These are phyloP conservation scores for Cephaloascus albidus DNA, from an alignment of 805 yeast genomes.

Conservation along the genomic window DNA sequence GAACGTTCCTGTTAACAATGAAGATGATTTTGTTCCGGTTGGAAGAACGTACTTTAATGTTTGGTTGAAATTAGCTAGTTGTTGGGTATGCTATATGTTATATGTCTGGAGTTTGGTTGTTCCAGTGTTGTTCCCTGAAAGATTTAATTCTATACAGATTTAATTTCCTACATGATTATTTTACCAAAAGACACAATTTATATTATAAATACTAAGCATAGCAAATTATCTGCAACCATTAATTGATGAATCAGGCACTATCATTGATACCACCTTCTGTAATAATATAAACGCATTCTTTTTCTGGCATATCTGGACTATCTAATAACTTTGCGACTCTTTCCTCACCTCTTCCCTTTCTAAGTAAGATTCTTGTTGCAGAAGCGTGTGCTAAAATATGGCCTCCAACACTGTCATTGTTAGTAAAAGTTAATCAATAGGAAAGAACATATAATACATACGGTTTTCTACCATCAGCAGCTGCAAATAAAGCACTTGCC, in stretches of 20 bases:
- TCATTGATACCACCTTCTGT: slow-evolving; percentile 62
- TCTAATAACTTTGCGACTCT: slow-evolving; percentile 74
- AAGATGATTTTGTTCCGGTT: slow-evolving; percentile 90
- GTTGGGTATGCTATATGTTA: slow-evolving; percentile 83
- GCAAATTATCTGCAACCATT: not conserved
- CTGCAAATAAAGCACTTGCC: slow-evolving; percentile 68
- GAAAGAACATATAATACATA: slow-evolving; percentile 8
- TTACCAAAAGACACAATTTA: too few species aligned
- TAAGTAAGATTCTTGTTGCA: slow-evolving; percentile 62
- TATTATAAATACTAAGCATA: too few species aligned
- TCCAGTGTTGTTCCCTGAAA: slow-evolving; percentile 83
- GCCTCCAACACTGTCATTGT: slow-evolving; percentile 51
- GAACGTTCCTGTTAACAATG: slow-evolving; percentile 75
- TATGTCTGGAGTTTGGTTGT: slow-evolving; percentile 91
- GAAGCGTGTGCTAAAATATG: slow-evolving; percentile 77
- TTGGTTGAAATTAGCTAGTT: slow-evolving; percentile 87
- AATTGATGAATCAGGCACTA: slow-evolving; percentile 34
- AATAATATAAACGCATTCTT: slow-evolving; percentile 66
- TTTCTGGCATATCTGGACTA: slow-evolving; percentile 76
- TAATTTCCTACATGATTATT: too few species aligned
- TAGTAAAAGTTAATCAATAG: not conserved
- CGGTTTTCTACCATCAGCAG: slow-evolving; percentile 79
- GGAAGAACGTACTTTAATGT: slow-evolving; percentile 94
- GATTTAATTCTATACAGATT: slow-evolving; percentile 40
- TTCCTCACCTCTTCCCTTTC: slow-evolving; percentile 75